Evolutionary conservation across 2,329 filamentous ascomycete genomes (phyloP).

Genomic region (Penicillium aurantiogriseum): DNA sequence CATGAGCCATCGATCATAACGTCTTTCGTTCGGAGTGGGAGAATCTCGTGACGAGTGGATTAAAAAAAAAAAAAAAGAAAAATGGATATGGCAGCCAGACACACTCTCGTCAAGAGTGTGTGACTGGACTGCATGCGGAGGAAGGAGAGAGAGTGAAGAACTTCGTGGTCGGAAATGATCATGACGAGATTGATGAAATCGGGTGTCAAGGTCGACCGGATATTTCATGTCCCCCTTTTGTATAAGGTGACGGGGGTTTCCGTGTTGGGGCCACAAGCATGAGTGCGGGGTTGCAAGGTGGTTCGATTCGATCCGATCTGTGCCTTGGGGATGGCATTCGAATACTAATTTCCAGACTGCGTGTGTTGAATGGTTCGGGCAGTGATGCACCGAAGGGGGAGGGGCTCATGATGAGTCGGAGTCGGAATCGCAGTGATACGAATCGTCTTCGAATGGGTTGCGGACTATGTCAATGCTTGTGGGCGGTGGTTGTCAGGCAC

Average conservation of each 20-base stretch:
- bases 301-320: not conserved
- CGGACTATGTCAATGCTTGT: conserved; percentile 17
- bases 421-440: conserved; percentile 21
- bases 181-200: conserved; percentile 15
- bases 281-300: conserved; percentile 1
- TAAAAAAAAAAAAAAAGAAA: conserved; percentile 23
- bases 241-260: not conserved
- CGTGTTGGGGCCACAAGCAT: conserved; percentile 11
- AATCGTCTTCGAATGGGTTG: conserved; percentile 17
- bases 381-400: conserved; percentile 7
- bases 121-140: conserved; percentile 14
- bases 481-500: conserved; percentile 33
- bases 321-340: not conserved
- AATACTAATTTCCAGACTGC: not conserved
- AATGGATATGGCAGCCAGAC: conserved; percentile 11
- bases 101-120: not conserved
- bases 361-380: conserved; percentile 5
- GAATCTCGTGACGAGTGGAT: conserved; percentile 29
- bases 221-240: not conserved
- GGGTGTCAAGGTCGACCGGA: conserved; percentile 3
- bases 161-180: conserved; percentile 20
- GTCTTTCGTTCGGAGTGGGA: conserved; percentile 34
- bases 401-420: conserved; percentile 15
- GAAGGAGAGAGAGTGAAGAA: conserved; percentile 7
- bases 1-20: conserved; percentile 44